phyloP scores from a whole-genome alignment of 2,329 filamentous ascomycete species.

The Nemania sp. region DNA sequence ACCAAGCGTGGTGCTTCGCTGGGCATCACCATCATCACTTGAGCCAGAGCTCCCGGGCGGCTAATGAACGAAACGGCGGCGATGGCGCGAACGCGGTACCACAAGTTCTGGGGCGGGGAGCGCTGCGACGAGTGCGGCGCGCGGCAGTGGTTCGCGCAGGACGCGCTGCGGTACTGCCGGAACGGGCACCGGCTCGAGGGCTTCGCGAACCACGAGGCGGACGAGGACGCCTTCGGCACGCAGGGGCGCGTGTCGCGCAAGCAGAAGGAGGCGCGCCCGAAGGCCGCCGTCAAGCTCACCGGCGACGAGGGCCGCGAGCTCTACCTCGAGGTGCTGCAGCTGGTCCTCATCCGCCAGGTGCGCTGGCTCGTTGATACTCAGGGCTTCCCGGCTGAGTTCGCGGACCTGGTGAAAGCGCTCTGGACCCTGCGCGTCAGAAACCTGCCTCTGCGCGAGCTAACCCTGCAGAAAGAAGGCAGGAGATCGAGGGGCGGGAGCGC shows the following conservation, averaged over 20 bases:
- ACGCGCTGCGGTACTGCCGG: conserved; percentile 77
- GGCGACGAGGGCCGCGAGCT: conserved; percentile 74
- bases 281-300: conserved; percentile 57
- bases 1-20: too few relatives aligned
- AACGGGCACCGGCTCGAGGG: conserved; percentile 78
- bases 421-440: conserved; percentile 72
- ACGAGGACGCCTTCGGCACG: conserved; percentile 69
- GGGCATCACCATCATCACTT: too few relatives aligned
- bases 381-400: conserved; percentile 71
- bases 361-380: conserved; percentile 70
- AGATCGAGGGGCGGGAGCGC: conserved; percentile 29
- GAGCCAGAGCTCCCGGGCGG: too few relatives aligned
- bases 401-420: conserved; percentile 78
- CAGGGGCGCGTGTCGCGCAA: conserved; percentile 58
- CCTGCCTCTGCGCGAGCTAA: conserved; percentile 57
- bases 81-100: conserved; percentile 51
- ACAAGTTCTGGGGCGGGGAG: conserved; percentile 56
- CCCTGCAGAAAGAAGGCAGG: too few relatives aligned
- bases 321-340: conserved; percentile 81
- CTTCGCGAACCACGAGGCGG: conserved; percentile 58
- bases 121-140: conserved; percentile 70
- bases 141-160: conserved; percentile 71
- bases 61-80: not conserved
- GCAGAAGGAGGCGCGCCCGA: conserved; percentile 60
- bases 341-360: conserved; percentile 81